A percentile compares a stretch with the other conserved stretches of the same genome.
Conservation (phyloP, 2,329 filamentous ascomycete genomes). For the Uncinocarpus reesii region DNA sequence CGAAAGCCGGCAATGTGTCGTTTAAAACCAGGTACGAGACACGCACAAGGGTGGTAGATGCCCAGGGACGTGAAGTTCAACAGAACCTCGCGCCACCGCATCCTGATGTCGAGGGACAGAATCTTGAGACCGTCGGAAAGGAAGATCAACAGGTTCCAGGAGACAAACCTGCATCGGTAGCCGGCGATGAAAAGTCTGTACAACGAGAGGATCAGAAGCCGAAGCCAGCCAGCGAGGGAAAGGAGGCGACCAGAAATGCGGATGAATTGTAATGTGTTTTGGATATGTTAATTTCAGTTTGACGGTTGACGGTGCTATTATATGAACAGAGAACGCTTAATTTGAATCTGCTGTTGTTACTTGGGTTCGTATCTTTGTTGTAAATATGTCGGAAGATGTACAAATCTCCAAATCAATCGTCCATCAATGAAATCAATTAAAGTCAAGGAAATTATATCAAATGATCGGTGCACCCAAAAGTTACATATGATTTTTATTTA, state of each 20-base stretch:
- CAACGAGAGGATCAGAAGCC: slow-evolving; percentile 31
- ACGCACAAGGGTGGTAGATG: slow-evolving; percentile 73
- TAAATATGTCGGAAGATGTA: not conserved
- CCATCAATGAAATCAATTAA: not conserved
- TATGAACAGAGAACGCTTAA: not conserved
- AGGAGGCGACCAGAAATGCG: slow-evolving; percentile 36
- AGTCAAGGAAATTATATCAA: slow-evolving; percentile 1
- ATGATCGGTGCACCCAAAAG: slow-evolving; percentile 3
- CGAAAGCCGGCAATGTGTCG: slow-evolving; percentile 71
- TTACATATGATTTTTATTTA: slow-evolving; percentile 11
- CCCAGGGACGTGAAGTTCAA: slow-evolving; percentile 64
- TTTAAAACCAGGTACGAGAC: slow-evolving; percentile 96
- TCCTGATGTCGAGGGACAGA: slow-evolving; percentile 48
- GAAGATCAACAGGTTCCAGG: slow-evolving; percentile 22
- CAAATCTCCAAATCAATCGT: not conserved
- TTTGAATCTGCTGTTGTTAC: not conserved
- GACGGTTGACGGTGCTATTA: slow-evolving; percentile 1
- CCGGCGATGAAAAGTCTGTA: slow-evolving; percentile 30
- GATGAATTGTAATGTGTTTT: slow-evolving; percentile 14
- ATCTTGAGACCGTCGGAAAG: slow-evolving; percentile 45
- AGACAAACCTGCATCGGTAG: slow-evolving; percentile 34
- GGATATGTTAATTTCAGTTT: not conserved
- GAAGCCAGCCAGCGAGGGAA: slow-evolving; percentile 40
- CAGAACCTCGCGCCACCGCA: slow-evolving; percentile 43
- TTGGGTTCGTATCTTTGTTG: not conserved